A percentile compares a stretch with the other conserved stretches of the same genome.
Conservation (phyloP, 2,329 filamentous ascomycete genomes). For the Phoma sp. region DNA sequence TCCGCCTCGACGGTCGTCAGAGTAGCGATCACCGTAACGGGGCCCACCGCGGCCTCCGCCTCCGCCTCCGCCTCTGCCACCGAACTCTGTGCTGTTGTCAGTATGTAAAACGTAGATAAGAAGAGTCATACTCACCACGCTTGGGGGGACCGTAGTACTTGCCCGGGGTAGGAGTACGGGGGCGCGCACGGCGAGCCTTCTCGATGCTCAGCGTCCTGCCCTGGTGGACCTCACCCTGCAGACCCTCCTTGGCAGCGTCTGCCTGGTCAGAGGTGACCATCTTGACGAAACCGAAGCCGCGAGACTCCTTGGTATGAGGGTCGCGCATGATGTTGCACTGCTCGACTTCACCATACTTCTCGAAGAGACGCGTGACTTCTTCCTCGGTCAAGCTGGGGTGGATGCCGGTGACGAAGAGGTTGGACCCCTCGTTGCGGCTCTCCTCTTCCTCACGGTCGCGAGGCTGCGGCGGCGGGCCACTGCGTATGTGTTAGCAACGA, state of each 20-base stretch:
- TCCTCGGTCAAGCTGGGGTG: conserved; percentile 89
- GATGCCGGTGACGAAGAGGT: conserved; percentile 98
- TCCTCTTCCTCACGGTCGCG: conserved; percentile 74
- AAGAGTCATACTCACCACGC: conserved; percentile 72
- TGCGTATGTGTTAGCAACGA: conserved; percentile 40
- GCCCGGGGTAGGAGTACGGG: conserved; percentile 94
- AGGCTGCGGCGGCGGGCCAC: conserved; percentile 56
- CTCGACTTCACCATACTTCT: conserved; percentile 98
- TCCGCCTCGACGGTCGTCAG: conserved; percentile 58
- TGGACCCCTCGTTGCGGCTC: conserved; percentile 90
- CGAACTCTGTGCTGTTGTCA: conserved; percentile 51
- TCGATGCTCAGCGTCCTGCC: conserved; percentile 97
- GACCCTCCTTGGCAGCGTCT: conserved; percentile 93
- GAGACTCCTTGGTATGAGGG: conserved; percentile 97
- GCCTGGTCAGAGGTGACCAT: conserved; percentile 96
- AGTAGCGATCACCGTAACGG: conserved; percentile 57
- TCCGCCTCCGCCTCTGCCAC: conserved; percentile 51
- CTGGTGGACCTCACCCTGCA: conserved; percentile 94
- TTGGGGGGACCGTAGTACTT: conserved; percentile 99
- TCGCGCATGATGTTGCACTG: conserved; percentile 99
- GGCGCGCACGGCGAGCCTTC: conserved; percentile 94
- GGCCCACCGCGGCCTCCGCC: conserved; percentile 60
- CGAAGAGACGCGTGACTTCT: conserved; percentile 93
- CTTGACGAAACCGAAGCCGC: conserved; percentile 99
- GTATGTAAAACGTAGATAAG: conserved; percentile 1